Conservation (phyloP, 345 rosid species). For the Gossypium raimondii region DNA sequence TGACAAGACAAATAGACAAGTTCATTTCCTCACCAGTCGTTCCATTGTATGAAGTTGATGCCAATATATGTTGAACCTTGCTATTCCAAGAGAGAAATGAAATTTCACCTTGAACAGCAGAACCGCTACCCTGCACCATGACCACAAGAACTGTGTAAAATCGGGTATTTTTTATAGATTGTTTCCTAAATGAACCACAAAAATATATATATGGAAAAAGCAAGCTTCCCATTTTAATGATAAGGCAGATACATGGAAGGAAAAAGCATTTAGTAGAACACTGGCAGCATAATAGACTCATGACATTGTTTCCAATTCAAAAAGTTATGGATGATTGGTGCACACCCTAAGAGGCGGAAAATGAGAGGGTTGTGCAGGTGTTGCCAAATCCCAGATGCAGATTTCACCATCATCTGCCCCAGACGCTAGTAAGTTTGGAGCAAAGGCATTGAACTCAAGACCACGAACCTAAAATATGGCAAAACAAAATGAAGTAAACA, state of each 20-base stretch:
- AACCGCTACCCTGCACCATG: constrained; percentile 76
- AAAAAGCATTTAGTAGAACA: neutral
- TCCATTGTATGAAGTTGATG: constrained; percentile 92
- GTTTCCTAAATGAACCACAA: neutral
- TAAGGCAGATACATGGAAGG: neutral
- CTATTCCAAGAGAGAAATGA: constrained; percentile 95
- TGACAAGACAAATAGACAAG: neutral
- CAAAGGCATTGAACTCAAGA: constrained; percentile 77
- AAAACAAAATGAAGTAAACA: neutral
- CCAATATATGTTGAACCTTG: constrained; percentile 89
- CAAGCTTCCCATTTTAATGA: neutral
- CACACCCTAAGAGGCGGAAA: constrained; percentile 79
- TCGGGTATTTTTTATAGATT: neutral
- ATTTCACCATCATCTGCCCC: constrained; percentile 99
- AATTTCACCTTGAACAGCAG: constrained; percentile 95
- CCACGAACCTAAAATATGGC: constrained; percentile 75
- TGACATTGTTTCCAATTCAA: neutral
- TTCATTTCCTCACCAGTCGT: constrained; percentile 72
- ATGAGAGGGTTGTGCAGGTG: constrained; percentile 74
- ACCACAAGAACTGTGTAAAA: constrained; percentile 10
- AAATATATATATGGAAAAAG: neutral
- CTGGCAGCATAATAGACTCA: neutral
- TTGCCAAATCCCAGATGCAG: constrained; percentile 87
- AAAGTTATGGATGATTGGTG: neutral
- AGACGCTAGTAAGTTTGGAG: constrained; percentile 88